phyloP scores from a whole-genome alignment of 106 monocot species.

The Iris macrosiphon region DNA sequence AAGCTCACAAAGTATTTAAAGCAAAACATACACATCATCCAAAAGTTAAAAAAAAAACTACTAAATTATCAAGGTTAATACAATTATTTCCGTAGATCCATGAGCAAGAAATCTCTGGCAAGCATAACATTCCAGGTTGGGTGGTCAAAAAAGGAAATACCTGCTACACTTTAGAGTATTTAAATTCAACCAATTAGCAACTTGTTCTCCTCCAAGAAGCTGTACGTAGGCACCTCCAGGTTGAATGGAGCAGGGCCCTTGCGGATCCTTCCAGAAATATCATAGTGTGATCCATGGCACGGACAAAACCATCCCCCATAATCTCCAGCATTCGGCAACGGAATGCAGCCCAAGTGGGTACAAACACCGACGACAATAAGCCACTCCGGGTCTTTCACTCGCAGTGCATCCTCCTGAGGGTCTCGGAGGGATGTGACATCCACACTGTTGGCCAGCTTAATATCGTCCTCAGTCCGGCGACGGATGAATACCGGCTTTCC shows the following conservation, averaged over 20 bases:
- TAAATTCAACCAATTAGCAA: conserved; percentile 26
- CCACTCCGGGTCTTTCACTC: conserved; percentile 39
- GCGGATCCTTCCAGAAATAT: conserved; percentile 38
- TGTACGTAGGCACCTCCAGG: conserved; percentile 30
- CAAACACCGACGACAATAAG: conserved; percentile 36
- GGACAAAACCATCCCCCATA: conserved; percentile 46
- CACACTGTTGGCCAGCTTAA: conserved; percentile 27
- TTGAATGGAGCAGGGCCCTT: conserved; percentile 47
- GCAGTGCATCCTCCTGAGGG: conserved; percentile 25
- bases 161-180: not conserved
- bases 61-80: not conserved
- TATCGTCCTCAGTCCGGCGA: conserved; percentile 35
- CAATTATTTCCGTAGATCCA: not conserved
- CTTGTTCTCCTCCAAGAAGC: conserved; percentile 42
- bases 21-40: conserved; percentile 7
- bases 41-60: too few species aligned
- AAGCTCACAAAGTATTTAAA: not conserved
- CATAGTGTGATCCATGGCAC: conserved; percentile 45
- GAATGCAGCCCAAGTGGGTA: conserved; percentile 42
- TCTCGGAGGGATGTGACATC: conserved; percentile 26
- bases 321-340: conserved; percentile 34
- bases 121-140: not conserved
- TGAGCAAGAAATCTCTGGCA: conserved; percentile 1
- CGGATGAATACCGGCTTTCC: conserved; percentile 44
- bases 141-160: not conserved